These are phyloP conservation scores for Actinidia arguta DNA, from an alignment of 179 eudicot genomes.

Conservation along the genomic window DNA sequence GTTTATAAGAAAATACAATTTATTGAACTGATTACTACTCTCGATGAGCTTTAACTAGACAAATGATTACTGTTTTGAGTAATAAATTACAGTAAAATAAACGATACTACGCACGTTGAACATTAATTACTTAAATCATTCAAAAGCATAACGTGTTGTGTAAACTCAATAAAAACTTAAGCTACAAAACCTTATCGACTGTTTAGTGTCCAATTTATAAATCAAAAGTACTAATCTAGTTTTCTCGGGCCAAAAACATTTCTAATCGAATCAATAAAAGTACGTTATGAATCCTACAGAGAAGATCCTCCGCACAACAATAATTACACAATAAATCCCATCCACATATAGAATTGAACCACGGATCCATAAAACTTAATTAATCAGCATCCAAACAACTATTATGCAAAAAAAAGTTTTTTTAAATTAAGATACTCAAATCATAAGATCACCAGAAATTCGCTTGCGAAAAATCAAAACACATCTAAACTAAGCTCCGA, in stretches of 20 bases:
- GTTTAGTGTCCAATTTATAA: not conserved
- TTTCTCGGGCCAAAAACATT: not conserved
- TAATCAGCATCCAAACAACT: not conserved
- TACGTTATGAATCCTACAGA: not conserved
- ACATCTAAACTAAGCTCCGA: not conserved
- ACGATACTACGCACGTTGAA: not conserved
- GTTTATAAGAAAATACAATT: not conserved
- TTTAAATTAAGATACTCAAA: not conserved
- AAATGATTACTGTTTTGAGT: not conserved
- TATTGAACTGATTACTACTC: not conserved
- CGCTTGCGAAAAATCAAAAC: too few relatives aligned
- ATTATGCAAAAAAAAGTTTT: not conserved
- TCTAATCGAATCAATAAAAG: not conserved
- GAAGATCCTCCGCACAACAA: too few relatives aligned
- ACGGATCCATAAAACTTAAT: not conserved
- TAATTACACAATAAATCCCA: not conserved
- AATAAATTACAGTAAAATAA: constrained; percentile 8
- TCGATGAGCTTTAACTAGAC: not conserved
- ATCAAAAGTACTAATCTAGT: not conserved
- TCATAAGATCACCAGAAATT: not conserved
- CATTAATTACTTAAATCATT: not conserved
- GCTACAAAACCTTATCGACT: not conserved
- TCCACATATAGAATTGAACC: not conserved
- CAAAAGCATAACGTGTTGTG: not conserved
- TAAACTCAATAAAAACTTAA: constrained; percentile 4